Evolutionary conservation across 1,284 basidiomycete genomes (phyloP).

Genomic region (Rhodofomes roseus): DNA sequence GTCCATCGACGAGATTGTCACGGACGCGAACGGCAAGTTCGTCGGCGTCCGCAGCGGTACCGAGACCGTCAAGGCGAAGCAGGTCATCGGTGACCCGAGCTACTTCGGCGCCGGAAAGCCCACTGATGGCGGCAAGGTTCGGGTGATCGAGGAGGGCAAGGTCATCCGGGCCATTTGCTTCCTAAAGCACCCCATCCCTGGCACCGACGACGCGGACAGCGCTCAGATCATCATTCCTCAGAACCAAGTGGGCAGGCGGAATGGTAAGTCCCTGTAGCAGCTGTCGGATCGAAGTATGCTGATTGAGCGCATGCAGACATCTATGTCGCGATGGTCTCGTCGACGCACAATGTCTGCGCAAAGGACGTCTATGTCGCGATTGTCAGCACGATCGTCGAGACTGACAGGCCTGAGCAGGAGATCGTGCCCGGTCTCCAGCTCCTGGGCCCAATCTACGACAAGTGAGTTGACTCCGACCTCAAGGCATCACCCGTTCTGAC

Average conservation of each 20-base stretch:
- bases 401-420: slow-evolving; percentile 89
- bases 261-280: slow-evolving; percentile 58
- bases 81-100: slow-evolving; percentile 97
- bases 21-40: slow-evolving; percentile 85
- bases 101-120: slow-evolving; percentile 84
- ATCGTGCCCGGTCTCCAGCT: slow-evolving; percentile 89
- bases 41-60: slow-evolving; percentile 86
- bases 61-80: slow-evolving; percentile 96
- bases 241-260: slow-evolving; percentile 93
- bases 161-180: slow-evolving; percentile 98
- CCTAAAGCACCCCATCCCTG: slow-evolving; percentile 97
- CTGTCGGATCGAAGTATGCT: background rate
- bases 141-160: slow-evolving; percentile 91
- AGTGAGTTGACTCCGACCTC: slow-evolving; percentile 50
- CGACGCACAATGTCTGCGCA: slow-evolving; percentile 96
- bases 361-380: slow-evolving; percentile 95
- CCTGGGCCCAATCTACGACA: slow-evolving; percentile 92
- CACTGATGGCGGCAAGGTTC: slow-evolving; percentile 70
- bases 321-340: slow-evolving; percentile 96
- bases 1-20: slow-evolving; percentile 88
- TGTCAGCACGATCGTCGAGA: slow-evolving; percentile 98
- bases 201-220: slow-evolving; percentile 93
- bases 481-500: background rate
- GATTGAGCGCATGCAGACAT: slow-evolving; percentile 65
- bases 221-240: slow-evolving; percentile 99